Evolutionary conservation across 345 rosid species (phyloP), one percentile per base, ranked within the genome.

Genomic region (Hevea brasiliensis): DNA sequence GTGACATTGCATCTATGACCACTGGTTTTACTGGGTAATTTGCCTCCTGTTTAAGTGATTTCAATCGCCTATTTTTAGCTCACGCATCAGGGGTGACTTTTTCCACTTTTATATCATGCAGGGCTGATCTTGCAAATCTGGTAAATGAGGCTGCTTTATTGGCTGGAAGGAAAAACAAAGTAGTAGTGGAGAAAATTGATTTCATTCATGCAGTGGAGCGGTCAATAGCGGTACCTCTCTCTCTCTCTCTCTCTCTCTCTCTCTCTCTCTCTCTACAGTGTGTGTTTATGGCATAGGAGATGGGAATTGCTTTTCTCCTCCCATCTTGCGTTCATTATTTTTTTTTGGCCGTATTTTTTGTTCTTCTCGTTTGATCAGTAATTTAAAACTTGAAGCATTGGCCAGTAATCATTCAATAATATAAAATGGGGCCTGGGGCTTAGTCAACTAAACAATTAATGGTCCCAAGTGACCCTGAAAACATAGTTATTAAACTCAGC

Each of bases 131-230:
- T 68, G 98, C 97, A 66, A 95, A 95, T 85, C 66, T 96, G 81
- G 99, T 96, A 63, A 96, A 96, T 69, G 99, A 96, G 84, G 98
- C 99, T 76, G 99, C 99, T 68, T 81, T 96, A 73, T 87, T 96
- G 74, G 99, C 97, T 71, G 98, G 99, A 79, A 89, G 99, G 74
- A 82, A 82, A 69, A 91, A 80, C 82, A 93, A 96, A 88, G 56
- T 62, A 15, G 81, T 84, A 35, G 99, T 96, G 62, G 96, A 89
- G 56, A 93, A 82, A 85, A 70, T 77, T 61, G 99, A 96, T 85
- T 96, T 96, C 78, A 85, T 93, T 83, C 88, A 91, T 20, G 99
- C 97, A 27, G 92, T 96, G 60, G 98, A 96, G 79, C 88, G 99
- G 74, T 84, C 96, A 27, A 81, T 96, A 83, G 98, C 98, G 63